A percentile compares a stretch with the other conserved stretches of the same genome.
phyloP scores from a whole-genome alignment of 2,329 filamentous ascomycete species.

The Phyllosticta capitalensis region DNA sequence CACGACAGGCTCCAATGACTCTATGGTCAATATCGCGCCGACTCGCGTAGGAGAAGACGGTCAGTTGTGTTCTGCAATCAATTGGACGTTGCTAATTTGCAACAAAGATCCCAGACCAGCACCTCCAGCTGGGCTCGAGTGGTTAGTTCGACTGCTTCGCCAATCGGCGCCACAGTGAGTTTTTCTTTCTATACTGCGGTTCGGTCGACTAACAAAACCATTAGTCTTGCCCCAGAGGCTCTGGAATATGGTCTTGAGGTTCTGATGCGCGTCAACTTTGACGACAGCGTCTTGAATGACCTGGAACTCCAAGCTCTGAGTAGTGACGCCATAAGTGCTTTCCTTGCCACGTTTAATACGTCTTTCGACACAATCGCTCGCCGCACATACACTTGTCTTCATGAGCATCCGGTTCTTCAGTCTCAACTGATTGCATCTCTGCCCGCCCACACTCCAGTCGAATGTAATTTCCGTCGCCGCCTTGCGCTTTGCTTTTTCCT shows the following conservation, averaged over 20 bases:
- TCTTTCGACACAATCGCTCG: slow-evolving; percentile 23
- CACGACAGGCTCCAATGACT: not conserved
- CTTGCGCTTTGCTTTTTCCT: slow-evolving; percentile 59
- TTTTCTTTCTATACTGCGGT: not conserved
- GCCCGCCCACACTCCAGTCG: slow-evolving; percentile 40
- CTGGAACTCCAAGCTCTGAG: not conserved
- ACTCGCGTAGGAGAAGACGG: not conserved
- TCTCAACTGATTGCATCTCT: slow-evolving; percentile 51
- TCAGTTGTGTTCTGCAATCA: not conserved
- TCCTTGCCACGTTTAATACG: slow-evolving; percentile 18
- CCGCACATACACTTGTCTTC: slow-evolving; percentile 14
- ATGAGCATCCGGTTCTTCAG: slow-evolving; percentile 40
- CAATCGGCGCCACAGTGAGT: slow-evolving; percentile 20
- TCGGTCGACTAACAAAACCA: not conserved
- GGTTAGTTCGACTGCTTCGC: slow-evolving; percentile 17
- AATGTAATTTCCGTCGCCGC: slow-evolving; percentile 54
- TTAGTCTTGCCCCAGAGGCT: not conserved
- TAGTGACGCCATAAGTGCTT: not conserved
- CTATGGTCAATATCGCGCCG: not conserved
- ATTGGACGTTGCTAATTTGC: not conserved
- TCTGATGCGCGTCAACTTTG: slow-evolving; percentile 10
- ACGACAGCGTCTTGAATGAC: slow-evolving; percentile 8
- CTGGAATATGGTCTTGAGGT: slow-evolving; percentile 3
- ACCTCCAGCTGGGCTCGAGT: slow-evolving; percentile 19
- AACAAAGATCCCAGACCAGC: slow-evolving; percentile 4